These are phyloP conservation scores for Globisporangium yorkense DNA, from an alignment of 352 stramenopile genomes.

Conservation along the genomic window DNA sequence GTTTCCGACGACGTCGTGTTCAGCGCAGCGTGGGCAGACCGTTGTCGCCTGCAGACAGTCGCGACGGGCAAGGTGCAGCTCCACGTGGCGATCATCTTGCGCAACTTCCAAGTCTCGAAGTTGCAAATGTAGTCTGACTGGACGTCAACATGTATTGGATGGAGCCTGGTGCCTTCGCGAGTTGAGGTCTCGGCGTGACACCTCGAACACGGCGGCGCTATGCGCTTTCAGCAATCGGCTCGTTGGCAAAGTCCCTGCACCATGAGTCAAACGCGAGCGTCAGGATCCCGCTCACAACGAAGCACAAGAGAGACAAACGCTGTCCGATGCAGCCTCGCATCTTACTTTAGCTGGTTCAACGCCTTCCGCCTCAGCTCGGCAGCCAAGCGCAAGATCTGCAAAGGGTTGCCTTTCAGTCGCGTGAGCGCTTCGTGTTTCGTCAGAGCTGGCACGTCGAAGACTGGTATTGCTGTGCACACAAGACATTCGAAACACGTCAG, in stretches of 20 bases:
- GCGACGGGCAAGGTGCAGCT: constrained; percentile 49
- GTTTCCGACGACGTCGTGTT: constrained; percentile 54
- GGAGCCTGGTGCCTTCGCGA: not conserved
- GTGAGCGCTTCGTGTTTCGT: constrained; percentile 22
- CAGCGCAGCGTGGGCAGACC: constrained; percentile 44
- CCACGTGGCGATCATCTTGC: constrained; percentile 38
- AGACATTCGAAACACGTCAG: not conserved
- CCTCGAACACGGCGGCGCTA: not conserved
- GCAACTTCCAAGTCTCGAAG: constrained; percentile 33
- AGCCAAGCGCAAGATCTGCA: constrained; percentile 17
- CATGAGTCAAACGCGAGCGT: constrained; percentile 8
- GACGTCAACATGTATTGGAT: not conserved
- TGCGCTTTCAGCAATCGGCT: constrained; percentile 1
- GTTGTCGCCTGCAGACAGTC: constrained; percentile 57
- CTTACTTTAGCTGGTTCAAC: constrained; percentile 15
- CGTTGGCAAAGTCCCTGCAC: constrained; percentile 13
- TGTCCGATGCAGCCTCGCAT: not conserved
- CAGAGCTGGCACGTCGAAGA: constrained; percentile 10
- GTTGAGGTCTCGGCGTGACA: not conserved
- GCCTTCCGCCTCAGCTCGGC: constrained; percentile 13
- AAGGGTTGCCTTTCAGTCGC: constrained; percentile 27
- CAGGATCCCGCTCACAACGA: not conserved
- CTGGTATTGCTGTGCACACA: constrained; percentile 15
- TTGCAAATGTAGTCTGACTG: constrained; percentile 16
- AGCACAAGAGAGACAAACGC: not conserved